phyloP scores from a whole-genome alignment of 495 filamentous ascomycete genomes.

The Penicillium macrosclerotiorum region DNA sequence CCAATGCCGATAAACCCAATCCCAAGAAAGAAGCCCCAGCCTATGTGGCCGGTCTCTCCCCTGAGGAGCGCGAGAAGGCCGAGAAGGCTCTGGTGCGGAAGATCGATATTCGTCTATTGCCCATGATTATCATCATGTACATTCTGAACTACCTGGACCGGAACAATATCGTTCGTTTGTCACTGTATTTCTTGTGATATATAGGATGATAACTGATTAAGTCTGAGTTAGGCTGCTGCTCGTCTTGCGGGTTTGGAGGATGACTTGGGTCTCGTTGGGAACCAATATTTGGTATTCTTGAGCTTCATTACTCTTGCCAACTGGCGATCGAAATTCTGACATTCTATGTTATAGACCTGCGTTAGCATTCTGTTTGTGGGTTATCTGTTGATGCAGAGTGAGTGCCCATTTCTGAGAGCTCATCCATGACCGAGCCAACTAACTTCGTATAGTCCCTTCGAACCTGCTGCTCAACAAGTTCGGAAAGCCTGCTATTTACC shows the following conservation, averaged over 20 bases:
- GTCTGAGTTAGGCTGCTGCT: constrained; percentile 48
- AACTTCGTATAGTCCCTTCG: constrained; percentile 26
- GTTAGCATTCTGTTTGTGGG: constrained; percentile 73
- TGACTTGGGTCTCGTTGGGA: constrained; percentile 46
- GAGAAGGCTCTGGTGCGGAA: constrained; percentile 58
- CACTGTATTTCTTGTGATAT: too few relatives aligned
- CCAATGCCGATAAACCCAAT: constrained; percentile 32
- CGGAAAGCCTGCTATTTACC: constrained; percentile 59
- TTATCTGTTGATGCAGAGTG: constrained; percentile 53
- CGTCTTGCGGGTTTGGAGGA: constrained; percentile 51
- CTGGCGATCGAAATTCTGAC: constrained; percentile 1
- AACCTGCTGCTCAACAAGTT: constrained; percentile 49
- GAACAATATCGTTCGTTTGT: constrained; percentile 49
- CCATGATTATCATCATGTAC: constrained; percentile 69
- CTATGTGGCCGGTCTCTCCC: constrained; percentile 47
- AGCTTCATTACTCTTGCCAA: not conserved
- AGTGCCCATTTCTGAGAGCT: constrained; percentile 32
- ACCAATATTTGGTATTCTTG: constrained; percentile 39
- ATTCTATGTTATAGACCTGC: constrained; percentile 40
- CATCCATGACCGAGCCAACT: not conserved
- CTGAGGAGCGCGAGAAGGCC: constrained; percentile 45
- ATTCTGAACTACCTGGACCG: constrained; percentile 82
- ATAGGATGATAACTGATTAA: too few relatives aligned
- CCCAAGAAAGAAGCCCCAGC: constrained; percentile 44
- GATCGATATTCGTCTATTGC: constrained; percentile 61